Evolutionary conservation across 306 rosid genomes (phyloP), one percentile per base, ranked within the genome.

Genomic region (Quercus agrifolia): DNA sequence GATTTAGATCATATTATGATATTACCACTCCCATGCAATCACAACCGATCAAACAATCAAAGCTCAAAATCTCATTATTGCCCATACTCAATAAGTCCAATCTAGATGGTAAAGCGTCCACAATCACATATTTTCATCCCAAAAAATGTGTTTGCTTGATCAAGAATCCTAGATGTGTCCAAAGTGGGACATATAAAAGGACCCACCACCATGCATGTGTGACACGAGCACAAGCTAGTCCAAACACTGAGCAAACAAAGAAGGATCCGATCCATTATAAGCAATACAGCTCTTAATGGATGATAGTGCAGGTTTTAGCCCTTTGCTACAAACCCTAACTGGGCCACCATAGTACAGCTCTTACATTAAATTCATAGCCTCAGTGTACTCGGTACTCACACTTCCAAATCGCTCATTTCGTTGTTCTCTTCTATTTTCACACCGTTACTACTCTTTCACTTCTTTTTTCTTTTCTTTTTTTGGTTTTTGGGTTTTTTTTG

Each of bases 291-390:
- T 75, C 66, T 80, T 64, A 72, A 88, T 83, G 83, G 25, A 51
- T 74, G 52, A 77, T 84, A 80, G 84, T 83, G 83, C 88, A 85
- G 74, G 69, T 84, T 81, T 86, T 80, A 88, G 85, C 88, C 74
- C 79, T 79, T 87, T 90, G 27, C 90, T 57, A 76, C 76, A 82
- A 86, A 86, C 88, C 97, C 88, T 77, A 83, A 87, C 75, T 62
- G 85, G 84, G 80, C 91, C 96, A 91, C 93, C 79, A 20, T 46
- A 67, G 83, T 85, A 78, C 97, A 63, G 7, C 83, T 78, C 85
- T 70, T 73, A 28, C 96, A 89, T 92, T 91, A 85, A 92, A 91
- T 89, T 91, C 93, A 87, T 83, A 82, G 84, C 85, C 89, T 77
- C 85, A 79, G 44, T n/a, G 46, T 76, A 72, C 83, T 72, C 78